phyloP scores from a whole-genome alignment of 2,329 filamentous ascomycete species.

The Alternaria infectoria region DNA sequence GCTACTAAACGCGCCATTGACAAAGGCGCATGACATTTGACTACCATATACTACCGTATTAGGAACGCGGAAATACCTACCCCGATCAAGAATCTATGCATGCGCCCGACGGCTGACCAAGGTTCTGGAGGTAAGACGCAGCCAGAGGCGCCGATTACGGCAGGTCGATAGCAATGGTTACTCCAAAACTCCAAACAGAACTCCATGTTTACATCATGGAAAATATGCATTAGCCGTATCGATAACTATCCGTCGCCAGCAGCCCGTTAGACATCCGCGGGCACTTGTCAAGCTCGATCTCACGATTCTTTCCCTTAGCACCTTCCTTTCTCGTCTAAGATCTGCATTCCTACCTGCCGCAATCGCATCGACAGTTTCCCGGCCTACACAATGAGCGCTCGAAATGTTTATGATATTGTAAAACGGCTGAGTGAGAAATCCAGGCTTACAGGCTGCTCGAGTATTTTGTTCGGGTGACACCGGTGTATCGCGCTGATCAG shows the following conservation, averaged over 20 bases:
- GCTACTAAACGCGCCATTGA: not conserved
- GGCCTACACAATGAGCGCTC: not conserved
- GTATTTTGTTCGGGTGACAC: not conserved
- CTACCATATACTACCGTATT: not conserved
- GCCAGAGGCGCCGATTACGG: conserved; percentile 11
- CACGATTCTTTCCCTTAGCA: conserved; percentile 6
- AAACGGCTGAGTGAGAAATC: not conserved
- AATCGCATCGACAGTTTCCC: not conserved
- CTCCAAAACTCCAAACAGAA: not conserved
- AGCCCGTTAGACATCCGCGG: conserved; percentile 15
- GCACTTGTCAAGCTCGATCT: conserved; percentile 1
- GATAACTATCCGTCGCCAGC: conserved; percentile 21
- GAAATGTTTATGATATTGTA: not conserved
- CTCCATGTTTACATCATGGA: conserved; percentile 26
- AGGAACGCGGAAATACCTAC: not conserved
- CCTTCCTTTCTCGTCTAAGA: conserved; percentile 27
- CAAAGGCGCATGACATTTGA: not conserved
- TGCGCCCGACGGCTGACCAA: not conserved
- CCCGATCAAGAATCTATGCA: not conserved
- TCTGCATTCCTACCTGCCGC: conserved; percentile 8
- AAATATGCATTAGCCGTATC: conserved; percentile 16
- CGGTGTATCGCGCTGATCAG: not conserved
- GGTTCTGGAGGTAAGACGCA: conserved; percentile 1
- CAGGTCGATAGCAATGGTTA: conserved; percentile 17
- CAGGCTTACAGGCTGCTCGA: not conserved